These are phyloP conservation scores for Barnettozyma californica DNA, from an alignment of 805 yeast genomes.

Conservation along the genomic window DNA sequence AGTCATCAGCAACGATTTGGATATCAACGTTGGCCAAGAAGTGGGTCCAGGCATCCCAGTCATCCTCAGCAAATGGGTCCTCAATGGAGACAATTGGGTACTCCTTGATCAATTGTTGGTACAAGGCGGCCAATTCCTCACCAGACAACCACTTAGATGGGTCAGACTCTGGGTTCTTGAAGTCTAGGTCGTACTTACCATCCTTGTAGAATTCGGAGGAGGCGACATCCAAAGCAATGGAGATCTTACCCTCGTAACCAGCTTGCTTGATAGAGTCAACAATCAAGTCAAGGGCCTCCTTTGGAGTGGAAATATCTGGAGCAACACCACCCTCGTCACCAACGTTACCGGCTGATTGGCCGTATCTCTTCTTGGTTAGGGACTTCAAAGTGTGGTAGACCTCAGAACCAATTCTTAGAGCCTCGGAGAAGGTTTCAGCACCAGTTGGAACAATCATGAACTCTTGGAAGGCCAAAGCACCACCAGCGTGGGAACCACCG, in stretches of 20 bases:
- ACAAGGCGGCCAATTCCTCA: conserved; percentile 78
- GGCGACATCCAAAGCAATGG: conserved; percentile 94
- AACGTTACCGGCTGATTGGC: conserved; percentile 98
- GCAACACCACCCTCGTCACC: conserved; percentile 99
- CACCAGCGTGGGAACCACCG: conserved; percentile 99
- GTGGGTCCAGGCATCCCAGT: conserved; percentile 97
- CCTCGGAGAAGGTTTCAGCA: conserved; percentile 89
- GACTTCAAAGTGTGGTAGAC: conserved; percentile 96
- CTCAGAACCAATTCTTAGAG: conserved; percentile 94
- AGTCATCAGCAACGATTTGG: conserved; percentile 97
- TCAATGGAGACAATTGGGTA: conserved; percentile 98
- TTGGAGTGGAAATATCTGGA: conserved; percentile 91
- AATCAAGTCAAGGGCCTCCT: conserved; percentile 95
- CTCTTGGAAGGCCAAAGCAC: conserved; percentile 98
- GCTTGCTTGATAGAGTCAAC: conserved; percentile 84
- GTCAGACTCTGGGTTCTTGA: conserved; percentile 95
- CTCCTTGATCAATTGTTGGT: conserved; percentile 71
- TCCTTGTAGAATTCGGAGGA: conserved; percentile 97
- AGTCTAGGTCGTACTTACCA: conserved; percentile 95
- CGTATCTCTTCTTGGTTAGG: conserved; percentile 90
- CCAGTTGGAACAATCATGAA: conserved; percentile 97
- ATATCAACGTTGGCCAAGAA: conserved; percentile 70
- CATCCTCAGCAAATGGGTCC: conserved; percentile 99
- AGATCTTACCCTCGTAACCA: conserved; percentile 90
- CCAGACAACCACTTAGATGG: conserved; percentile 87